These are phyloP conservation scores for Zymoseptoria pseudotritici DNA, from an alignment of 2,329 filamentous ascomycete species.

Conservation along the genomic window DNA sequence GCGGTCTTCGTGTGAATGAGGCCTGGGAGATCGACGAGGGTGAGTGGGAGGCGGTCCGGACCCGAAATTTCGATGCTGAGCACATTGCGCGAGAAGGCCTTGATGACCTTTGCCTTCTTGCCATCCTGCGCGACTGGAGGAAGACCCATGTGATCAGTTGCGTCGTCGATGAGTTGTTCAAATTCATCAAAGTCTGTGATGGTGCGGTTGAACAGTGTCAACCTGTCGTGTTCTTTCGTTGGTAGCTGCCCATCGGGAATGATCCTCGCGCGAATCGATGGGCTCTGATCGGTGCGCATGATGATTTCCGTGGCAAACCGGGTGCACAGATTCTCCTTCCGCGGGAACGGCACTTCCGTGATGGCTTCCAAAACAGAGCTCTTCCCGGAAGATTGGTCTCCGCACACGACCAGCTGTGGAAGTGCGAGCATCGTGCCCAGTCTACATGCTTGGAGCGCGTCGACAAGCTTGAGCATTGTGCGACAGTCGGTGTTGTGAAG, in stretches of 20 bases:
- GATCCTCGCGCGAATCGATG: slow-evolving; percentile 19
- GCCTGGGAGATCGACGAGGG: slow-evolving; percentile 33
- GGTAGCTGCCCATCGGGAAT: slow-evolving; percentile 23
- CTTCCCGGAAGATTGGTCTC: slow-evolving; percentile 56
- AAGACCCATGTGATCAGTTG: slow-evolving; percentile 47
- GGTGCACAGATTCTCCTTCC: slow-evolving; percentile 51
- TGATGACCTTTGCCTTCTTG: neutral
- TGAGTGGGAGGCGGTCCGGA: slow-evolving; percentile 34
- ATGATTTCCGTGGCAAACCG: slow-evolving; percentile 56
- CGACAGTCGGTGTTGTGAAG: no score
- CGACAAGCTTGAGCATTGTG: no score
- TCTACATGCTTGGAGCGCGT: no score
- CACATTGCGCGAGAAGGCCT: slow-evolving; percentile 40
- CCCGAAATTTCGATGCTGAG: slow-evolving; percentile 42
- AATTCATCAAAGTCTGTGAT: slow-evolving; percentile 37
- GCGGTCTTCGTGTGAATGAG: slow-evolving; percentile 31
- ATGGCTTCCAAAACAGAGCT: slow-evolving; percentile 60
- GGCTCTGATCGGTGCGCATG: slow-evolving; percentile 35
- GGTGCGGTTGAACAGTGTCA: slow-evolving; percentile 23
- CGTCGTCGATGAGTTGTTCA: slow-evolving; percentile 44
- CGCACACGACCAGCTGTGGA: slow-evolving; percentile 45
- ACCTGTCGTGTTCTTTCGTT: slow-evolving; percentile 22
- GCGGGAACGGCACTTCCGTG: slow-evolving; percentile 52
- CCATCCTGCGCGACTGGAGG: slow-evolving; percentile 4
- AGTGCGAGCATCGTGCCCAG: slow-evolving; percentile 26